These are phyloP conservation scores for Magnolia kwangsiensis DNA, from an alignment of 164 flowering plant species.

Conservation along the genomic window DNA sequence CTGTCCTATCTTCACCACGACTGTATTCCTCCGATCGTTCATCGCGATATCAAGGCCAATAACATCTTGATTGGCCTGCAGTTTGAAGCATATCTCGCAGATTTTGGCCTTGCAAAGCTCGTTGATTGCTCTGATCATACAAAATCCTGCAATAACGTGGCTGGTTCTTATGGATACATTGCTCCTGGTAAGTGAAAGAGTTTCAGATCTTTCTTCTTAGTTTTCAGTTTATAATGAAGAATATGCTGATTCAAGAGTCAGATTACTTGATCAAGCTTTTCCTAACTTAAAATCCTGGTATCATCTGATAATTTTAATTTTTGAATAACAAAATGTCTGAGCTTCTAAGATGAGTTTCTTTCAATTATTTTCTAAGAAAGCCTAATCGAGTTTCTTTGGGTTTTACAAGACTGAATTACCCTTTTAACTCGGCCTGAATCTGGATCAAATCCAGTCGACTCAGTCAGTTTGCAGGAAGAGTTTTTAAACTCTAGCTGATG, in stretches of 20 bases:
- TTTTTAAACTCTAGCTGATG: neutral
- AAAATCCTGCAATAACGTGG: conserved; percentile 31
- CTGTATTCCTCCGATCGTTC: conserved; percentile 58
- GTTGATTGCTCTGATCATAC: conserved; percentile 31
- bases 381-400: no score
- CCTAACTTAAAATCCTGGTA: neutral
- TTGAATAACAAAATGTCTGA: no score
- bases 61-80: conserved; percentile 56
- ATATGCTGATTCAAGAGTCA: neutral
- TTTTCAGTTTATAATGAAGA: neutral
- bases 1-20: conserved; percentile 70
- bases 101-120: conserved; percentile 64
- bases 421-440: neutral
- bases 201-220: neutral
- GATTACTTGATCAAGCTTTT: neutral
- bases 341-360: no score
- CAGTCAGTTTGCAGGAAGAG: neutral
- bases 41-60: conserved; percentile 58
- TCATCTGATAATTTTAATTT: neutral
- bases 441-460: neutral
- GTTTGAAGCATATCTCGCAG: conserved; percentile 57
- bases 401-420: neutral
- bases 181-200: conserved; percentile 53
- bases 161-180: conserved; percentile 70
- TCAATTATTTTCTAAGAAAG: no score